Base-by-base conservation (phyloP, 371 early-diverging fungal species). In the Mucor mucedo region DNA sequence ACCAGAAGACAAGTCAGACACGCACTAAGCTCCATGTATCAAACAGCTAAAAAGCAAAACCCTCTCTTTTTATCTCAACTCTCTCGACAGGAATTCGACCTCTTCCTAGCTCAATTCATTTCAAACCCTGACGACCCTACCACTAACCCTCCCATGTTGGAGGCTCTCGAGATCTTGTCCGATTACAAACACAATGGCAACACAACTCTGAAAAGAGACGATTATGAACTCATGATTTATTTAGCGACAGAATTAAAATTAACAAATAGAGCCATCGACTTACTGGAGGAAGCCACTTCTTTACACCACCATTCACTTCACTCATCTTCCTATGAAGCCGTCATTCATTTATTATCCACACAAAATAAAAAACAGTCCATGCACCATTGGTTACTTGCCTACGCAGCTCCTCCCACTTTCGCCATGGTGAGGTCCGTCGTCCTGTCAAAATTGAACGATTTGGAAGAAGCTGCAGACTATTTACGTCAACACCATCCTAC, bases 271-370 rank as follows among this genome's bases (percentile, higher is more conserved):
- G 74, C 76, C 4, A 57, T 60, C 9, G 40, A 56, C 11, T 16
- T 74, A 9, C 29, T 72, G 13, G n/a, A 27, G 48, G 49, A 63
- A 55, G 28, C 42, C 40, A 55, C 42, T 55, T 2, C 7, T 6
- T 41, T 58, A 29, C 5, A 68, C 11, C 41, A 65, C n/a, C n/a
- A n/a, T n/a, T n/a, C n/a, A 8, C 44, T 27, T 28, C 39, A 13
- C 16, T 69, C 8, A 0, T 35, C 35, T 35, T 64, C 72, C 0
- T 77, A 64, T 60, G 70, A 73, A 14, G 47, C 62, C 8, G 48
- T 82, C 5, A 66, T 84, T 8, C 50, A 63, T 10, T 53, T 73
- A 2, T 52, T 75, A 32, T 72, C 75, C 0, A 45, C 28, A 11
- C 39, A 56, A 8, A 47, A 57, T 4, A 58, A 65, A 11, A 55